phyloP scores from a whole-genome alignment of 1,139 yeast species.

The Entelexis paramagnoliae region DNA sequence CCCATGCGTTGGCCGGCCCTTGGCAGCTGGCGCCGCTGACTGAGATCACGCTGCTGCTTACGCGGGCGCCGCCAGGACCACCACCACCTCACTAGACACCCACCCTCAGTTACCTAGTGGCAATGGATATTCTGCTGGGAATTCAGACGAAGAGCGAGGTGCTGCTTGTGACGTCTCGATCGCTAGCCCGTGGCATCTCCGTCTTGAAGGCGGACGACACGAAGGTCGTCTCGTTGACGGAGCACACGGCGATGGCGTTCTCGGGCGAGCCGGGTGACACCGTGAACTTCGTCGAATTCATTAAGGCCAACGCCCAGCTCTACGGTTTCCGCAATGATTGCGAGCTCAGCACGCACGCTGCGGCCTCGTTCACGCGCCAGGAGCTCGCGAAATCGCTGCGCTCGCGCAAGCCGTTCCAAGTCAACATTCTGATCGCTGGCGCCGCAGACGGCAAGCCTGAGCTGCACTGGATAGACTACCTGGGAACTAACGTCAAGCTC shows the following conservation, averaged over 20 bases:
- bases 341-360: constrained; percentile 60
- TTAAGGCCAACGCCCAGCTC: constrained; percentile 85
- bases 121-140: constrained; percentile 85
- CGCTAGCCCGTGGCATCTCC: constrained; percentile 89
- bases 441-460: constrained; percentile 58
- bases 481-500: constrained; percentile 81
- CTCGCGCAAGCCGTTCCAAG: constrained; percentile 91
- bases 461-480: constrained; percentile 83
- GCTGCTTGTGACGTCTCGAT: constrained; percentile 82
- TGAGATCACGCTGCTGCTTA: background rate
- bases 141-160: constrained; percentile 73
- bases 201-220: constrained; percentile 78
- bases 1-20: no score
- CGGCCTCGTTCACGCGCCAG: constrained; percentile 79
- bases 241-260: constrained; percentile 73
- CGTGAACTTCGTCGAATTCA: constrained; percentile 73
- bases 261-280: constrained; percentile 98
- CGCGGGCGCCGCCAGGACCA: background rate
- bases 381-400: constrained; percentile 81
- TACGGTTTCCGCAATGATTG: constrained; percentile 76
- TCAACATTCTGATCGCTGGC: constrained; percentile 79
- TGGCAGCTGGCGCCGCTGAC: background rate
- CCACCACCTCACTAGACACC: background rate
- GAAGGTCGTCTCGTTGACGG: constrained; percentile 69
- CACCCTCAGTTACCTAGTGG: background rate